A percentile compares a stretch with the other conserved stretches of the same genome.
Conservation (phyloP, 2,329 filamentous ascomycete species). For the Fusarium algeriense region DNA sequence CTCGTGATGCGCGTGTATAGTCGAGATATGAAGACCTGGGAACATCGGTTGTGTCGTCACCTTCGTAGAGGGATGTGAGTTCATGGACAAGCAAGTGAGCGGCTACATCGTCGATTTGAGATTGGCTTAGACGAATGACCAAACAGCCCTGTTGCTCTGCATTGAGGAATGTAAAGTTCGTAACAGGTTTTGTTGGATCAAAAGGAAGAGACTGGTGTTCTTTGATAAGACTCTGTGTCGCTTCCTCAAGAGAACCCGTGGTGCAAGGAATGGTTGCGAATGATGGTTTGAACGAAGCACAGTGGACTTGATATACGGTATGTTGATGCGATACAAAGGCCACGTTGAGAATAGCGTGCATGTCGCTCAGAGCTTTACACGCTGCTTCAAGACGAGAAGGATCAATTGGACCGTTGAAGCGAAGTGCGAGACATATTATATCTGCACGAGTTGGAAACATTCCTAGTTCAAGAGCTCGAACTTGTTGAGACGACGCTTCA, state of each 20-base stretch:
- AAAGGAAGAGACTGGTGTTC: slow-evolving; percentile 57
- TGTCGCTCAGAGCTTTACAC: slow-evolving; percentile 57
- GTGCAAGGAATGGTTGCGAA: slow-evolving; percentile 60
- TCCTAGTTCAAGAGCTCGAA: slow-evolving; percentile 61
- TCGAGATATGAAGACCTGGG: slow-evolving; percentile 61
- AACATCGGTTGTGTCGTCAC: slow-evolving; percentile 45
- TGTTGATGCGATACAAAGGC: slow-evolving; percentile 63
- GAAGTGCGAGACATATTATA: slow-evolving; percentile 62
- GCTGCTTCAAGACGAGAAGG: slow-evolving; percentile 60
- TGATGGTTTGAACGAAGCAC: slow-evolving; percentile 57
- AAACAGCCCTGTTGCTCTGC: slow-evolving; percentile 61
- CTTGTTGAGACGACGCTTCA: slow-evolving; percentile 62
- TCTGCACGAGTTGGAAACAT: slow-evolving; percentile 60
- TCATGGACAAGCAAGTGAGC: slow-evolving; percentile 62
- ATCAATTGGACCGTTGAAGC: slow-evolving; percentile 59
- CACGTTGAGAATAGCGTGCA: slow-evolving; percentile 67
- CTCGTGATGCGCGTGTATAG: slow-evolving; percentile 58
- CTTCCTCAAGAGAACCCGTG: slow-evolving; percentile 54
- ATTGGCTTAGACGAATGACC: slow-evolving; percentile 61
- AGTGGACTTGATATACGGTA: slow-evolving; percentile 62
- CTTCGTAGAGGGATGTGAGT: slow-evolving; percentile 60
- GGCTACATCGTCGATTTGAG: slow-evolving; percentile 63
- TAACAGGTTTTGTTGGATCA: slow-evolving; percentile 59
- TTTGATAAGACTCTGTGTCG: slow-evolving; percentile 57
- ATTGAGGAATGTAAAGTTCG: slow-evolving; percentile 65